phyloP scores from a whole-genome alignment of 139 green algal genomes.

The Penium margaritaceum region DNA sequence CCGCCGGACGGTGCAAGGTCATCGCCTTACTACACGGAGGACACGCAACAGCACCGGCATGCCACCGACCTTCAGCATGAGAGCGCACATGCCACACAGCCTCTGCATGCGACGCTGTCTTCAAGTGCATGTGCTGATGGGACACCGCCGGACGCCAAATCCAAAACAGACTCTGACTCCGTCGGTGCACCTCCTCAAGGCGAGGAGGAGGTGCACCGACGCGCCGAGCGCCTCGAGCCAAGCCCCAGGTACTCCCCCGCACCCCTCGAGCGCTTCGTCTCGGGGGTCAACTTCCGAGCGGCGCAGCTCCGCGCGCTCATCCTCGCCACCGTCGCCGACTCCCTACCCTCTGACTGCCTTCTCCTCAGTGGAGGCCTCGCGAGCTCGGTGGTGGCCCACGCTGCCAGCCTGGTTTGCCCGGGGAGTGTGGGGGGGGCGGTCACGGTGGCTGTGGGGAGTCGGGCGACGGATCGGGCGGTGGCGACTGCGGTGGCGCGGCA shows the following conservation, averaged over 20 bases:
- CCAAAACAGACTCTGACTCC: not conserved
- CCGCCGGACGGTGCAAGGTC: too few species aligned
- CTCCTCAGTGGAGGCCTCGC: slow-evolving; percentile 34
- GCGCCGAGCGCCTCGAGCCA: too few species aligned
- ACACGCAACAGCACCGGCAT: too few species aligned
- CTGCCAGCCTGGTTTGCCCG: not conserved
- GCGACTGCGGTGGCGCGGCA: slow-evolving; percentile 11
- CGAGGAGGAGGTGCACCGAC: not conserved
- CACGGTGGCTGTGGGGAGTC: not conserved
- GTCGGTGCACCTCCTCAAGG: not conserved
- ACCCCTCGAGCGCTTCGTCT: not conserved
- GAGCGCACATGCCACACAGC: too few species aligned
- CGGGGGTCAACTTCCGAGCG: slow-evolving; percentile 19
- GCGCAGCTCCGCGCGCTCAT: slow-evolving; percentile 17
- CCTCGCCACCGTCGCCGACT: slow-evolving; percentile 10
- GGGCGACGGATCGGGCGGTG: slow-evolving; percentile 5
- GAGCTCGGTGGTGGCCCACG: slow-evolving; percentile 19
- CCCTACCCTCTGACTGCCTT: slow-evolving; percentile 25
- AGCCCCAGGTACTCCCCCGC: too few species aligned
- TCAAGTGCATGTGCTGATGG: not conserved
- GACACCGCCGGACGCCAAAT: not conserved
- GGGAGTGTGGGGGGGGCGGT: slow-evolving; percentile 7
- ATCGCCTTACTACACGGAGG: too few species aligned
- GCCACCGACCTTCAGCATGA: too few species aligned
- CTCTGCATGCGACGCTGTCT: too few species aligned